phyloP scores from a whole-genome alignment of 108 stramenopile genomes.

The Nitzschia putrida region DNA sequence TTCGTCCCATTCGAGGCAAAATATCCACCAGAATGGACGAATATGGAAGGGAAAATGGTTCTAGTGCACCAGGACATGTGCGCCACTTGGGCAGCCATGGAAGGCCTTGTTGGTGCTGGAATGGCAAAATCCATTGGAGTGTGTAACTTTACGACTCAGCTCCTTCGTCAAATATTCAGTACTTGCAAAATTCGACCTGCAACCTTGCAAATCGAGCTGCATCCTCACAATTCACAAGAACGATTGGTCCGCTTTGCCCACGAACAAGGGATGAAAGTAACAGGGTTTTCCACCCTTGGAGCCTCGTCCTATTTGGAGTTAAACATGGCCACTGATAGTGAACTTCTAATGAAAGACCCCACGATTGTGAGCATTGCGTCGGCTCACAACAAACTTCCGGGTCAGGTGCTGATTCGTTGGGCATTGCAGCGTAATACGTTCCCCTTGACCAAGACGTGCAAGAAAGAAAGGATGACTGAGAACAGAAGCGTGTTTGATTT shows the following conservation, averaged over 20 bases:
- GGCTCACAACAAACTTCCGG: slow-evolving; percentile 71
- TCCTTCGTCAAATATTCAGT: slow-evolving; percentile 74
- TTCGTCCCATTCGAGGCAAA: slow-evolving; percentile 80
- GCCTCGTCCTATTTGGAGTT: slow-evolving; percentile 78
- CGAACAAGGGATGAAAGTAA: slow-evolving; percentile 75
- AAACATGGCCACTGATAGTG: slow-evolving; percentile 73
- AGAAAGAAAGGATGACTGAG: slow-evolving; percentile 66
- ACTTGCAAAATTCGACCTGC: slow-evolving; percentile 76
- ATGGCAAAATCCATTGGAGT: slow-evolving; percentile 75
- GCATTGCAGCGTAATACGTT: slow-evolving; percentile 80
- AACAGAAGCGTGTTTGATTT: slow-evolving; percentile 84
- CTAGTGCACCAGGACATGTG: slow-evolving; percentile 71
- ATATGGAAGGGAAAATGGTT: slow-evolving; percentile 81
- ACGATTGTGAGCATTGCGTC: slow-evolving; percentile 58
- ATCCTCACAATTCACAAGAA: slow-evolving; percentile 84
- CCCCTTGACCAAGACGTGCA: slow-evolving; percentile 80
- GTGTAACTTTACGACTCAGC: slow-evolving; percentile 84
- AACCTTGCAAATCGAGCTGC: slow-evolving; percentile 87
- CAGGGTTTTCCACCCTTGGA: slow-evolving; percentile 85
- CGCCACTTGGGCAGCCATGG: slow-evolving; percentile 91
- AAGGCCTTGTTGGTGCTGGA: slow-evolving; percentile 57
- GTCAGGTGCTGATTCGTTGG: slow-evolving; percentile 90
- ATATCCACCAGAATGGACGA: slow-evolving; percentile 95
- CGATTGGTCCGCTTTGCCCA: slow-evolving; percentile 82
- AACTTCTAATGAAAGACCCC: slow-evolving; percentile 64